Evolutionary conservation across 2,329 filamentous ascomycete genomes (phyloP).

Genomic region (Microcyclosporella mali): DNA sequence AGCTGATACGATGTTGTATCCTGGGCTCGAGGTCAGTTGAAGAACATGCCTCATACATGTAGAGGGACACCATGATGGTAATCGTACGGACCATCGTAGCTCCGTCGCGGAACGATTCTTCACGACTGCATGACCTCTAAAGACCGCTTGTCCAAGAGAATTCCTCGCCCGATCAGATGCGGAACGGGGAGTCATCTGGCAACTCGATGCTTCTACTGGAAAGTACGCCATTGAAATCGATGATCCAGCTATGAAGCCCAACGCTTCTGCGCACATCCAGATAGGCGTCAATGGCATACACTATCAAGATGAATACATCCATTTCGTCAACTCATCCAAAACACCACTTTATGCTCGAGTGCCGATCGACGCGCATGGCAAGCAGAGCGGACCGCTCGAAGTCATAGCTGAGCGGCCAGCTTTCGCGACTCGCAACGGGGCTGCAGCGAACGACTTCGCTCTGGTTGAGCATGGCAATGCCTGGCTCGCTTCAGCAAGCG

Average conservation of each 20-base stretch:
- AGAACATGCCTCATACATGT: background rate
- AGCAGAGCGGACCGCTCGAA: conserved; percentile 7
- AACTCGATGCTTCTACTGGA: conserved; percentile 6
- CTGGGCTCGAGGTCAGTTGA: background rate
- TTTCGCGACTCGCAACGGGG: conserved; percentile 3
- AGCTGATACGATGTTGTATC: background rate
- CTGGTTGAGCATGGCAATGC: conserved; percentile 11
- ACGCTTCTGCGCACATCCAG: conserved; percentile 3
- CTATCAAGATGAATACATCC: conserved; percentile 6
- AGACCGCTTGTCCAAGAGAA: no score
- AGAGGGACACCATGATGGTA: background rate
- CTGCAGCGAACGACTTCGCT: conserved; percentile 14
- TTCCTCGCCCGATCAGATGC: no score
- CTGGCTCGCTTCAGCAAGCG: conserved; percentile 13
- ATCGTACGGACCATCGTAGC: no score
- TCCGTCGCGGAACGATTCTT: background rate
- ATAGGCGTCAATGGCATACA: conserved; percentile 18
- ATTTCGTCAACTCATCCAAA: conserved; percentile 14
- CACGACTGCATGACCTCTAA: background rate
- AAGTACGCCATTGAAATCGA: conserved; percentile 8
- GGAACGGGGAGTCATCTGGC: conserved; percentile 9
- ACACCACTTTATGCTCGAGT: conserved; percentile 9
- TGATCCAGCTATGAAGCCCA: conserved; percentile 16
- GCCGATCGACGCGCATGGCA: conserved; percentile 1
- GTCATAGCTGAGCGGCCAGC: conserved; percentile 4